Evolutionary conservation across 75 land plant genomes (phyloP).

Genomic region (Sequoiadendron giganteum): DNA sequence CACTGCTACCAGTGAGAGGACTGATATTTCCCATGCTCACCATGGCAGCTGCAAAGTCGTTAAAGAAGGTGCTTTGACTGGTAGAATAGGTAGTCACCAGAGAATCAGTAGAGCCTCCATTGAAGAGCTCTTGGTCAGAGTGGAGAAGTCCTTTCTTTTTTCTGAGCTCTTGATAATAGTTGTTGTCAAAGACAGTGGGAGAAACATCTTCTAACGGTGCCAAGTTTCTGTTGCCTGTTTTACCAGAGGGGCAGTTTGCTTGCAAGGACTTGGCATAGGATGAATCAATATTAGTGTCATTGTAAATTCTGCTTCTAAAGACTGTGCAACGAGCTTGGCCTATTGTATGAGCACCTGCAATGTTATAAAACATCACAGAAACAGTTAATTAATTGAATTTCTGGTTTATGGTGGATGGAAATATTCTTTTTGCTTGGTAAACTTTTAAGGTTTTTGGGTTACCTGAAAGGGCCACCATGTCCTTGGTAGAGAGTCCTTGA

Average conservation of each 20-base stretch:
- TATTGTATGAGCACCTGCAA: slow-evolving; percentile 19
- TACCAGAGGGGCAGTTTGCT: neutral
- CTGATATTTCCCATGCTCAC: slow-evolving; percentile 21
- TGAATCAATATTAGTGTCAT: neutral
- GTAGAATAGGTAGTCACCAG: slow-evolving; percentile 10
- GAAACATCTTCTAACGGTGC: slow-evolving; percentile 18
- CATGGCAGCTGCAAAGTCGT: slow-evolving; percentile 19
- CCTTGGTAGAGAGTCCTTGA: slow-evolving; percentile 20
- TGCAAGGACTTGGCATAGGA: slow-evolving; percentile 3
- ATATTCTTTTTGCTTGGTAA: neutral
- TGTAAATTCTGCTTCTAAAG: neutral
- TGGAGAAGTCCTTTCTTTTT: slow-evolving; percentile 18
- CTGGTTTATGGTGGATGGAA: neutral
- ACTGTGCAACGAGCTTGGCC: slow-evolving; percentile 9
- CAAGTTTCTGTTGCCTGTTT: neutral
- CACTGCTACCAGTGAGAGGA: slow-evolving; percentile 13
- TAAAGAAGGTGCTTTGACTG: slow-evolving; percentile 12
- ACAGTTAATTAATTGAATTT: no score
- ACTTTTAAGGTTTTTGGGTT: neutral
- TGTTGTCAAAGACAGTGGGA: slow-evolving; percentile 30
- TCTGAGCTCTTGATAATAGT: slow-evolving; percentile 20
- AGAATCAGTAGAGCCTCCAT: slow-evolving; percentile 4
- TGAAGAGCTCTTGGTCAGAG: slow-evolving; percentile 30
- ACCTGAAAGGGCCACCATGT: slow-evolving; percentile 39
- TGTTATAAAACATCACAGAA: no score